phyloP scores from a whole-genome alignment of 345 rosid genomes.

The Trapa bicornis region DNA sequence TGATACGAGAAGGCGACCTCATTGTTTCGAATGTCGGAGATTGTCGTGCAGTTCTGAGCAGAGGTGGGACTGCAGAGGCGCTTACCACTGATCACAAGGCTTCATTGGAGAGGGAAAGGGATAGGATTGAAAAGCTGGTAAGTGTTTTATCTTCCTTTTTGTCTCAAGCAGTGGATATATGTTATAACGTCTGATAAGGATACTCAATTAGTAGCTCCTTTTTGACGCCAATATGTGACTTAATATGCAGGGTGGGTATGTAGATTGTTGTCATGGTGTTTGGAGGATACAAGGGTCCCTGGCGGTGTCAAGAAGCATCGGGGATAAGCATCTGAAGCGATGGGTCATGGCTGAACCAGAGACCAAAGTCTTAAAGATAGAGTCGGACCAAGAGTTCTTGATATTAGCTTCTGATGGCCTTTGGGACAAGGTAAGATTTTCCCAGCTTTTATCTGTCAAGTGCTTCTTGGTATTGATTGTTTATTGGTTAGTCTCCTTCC shows the following conservation, averaged over 20 bases:
- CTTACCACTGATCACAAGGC: slow-evolving; percentile 12
- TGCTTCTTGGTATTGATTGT: background rate
- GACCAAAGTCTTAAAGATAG: slow-evolving; percentile 33
- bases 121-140: slow-evolving; percentile 60
- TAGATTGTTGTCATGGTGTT: slow-evolving; percentile 51
- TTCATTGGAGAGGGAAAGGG: slow-evolving; percentile 43
- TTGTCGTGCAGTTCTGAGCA: slow-evolving; percentile 71
- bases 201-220: background rate
- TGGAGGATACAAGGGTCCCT: slow-evolving; percentile 85
- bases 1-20: slow-evolving; percentile 40
- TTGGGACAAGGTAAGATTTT: slow-evolving; percentile 59
- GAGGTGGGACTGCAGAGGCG: slow-evolving; percentile 40
- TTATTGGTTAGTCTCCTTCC: background rate
- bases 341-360: slow-evolving; percentile 88
- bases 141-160: slow-evolving; percentile 2
- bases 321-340: slow-evolving; percentile 51
- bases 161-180: background rate
- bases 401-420: slow-evolving; percentile 83
- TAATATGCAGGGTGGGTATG: slow-evolving; percentile 60
- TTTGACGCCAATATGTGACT: background rate
- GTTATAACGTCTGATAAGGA: background rate
- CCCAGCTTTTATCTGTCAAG: background rate
- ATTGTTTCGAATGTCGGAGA: slow-evolving; percentile 73
- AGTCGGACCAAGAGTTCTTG: slow-evolving; percentile 59
- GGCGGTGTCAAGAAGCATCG: slow-evolving; percentile 78